phyloP scores from a whole-genome alignment of 306 rosid genomes.

The Corylus avellana region DNA sequence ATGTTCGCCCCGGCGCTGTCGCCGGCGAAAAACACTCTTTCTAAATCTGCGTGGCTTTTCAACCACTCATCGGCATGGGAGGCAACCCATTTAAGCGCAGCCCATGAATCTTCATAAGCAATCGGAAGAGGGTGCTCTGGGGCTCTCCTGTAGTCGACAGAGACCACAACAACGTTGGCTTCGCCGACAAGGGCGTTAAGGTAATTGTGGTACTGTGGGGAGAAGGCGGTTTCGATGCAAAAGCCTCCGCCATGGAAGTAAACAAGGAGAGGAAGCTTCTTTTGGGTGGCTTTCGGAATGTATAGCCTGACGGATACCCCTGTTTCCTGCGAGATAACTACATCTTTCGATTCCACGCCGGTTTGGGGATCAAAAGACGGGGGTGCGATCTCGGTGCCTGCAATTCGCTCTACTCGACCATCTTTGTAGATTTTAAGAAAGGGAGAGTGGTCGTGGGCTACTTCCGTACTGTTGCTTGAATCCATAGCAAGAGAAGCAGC shows the following conservation, averaged over 20 bases:
- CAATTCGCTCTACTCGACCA: slow-evolving; percentile 52
- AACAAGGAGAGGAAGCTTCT: slow-evolving; percentile 59
- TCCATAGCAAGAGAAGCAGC: slow-evolving; percentile 30
- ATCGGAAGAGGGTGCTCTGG: slow-evolving; percentile 70
- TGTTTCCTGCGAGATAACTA: slow-evolving; percentile 49
- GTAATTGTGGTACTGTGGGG: slow-evolving; percentile 49
- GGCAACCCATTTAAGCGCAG: slow-evolving; percentile 56
- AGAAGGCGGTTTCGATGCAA: slow-evolving; percentile 56
- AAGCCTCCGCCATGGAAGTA: slow-evolving; percentile 81
- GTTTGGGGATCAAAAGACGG: slow-evolving; percentile 46
- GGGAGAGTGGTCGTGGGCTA: slow-evolving; percentile 49
- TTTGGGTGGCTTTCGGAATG: slow-evolving; percentile 45
- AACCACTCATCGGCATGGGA: slow-evolving; percentile 54
- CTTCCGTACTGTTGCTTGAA: not conserved
- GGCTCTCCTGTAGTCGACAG: slow-evolving; percentile 65
- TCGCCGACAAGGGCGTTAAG: slow-evolving; percentile 39
- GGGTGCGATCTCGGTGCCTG: slow-evolving; percentile 42
- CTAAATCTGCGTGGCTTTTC: slow-evolving; percentile 47
- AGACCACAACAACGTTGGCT: slow-evolving; percentile 51
- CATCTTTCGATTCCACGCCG: slow-evolving; percentile 66
- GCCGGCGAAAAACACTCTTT: slow-evolving; percentile 51
- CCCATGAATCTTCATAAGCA: slow-evolving; percentile 66
- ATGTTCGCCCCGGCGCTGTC: slow-evolving; percentile 81
- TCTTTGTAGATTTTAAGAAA: slow-evolving; percentile 57
- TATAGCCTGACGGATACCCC: slow-evolving; percentile 56